These are phyloP conservation scores for Naganishia antarctica DNA, from an alignment of 768 basidiomycete species.

Conservation along the genomic window DNA sequence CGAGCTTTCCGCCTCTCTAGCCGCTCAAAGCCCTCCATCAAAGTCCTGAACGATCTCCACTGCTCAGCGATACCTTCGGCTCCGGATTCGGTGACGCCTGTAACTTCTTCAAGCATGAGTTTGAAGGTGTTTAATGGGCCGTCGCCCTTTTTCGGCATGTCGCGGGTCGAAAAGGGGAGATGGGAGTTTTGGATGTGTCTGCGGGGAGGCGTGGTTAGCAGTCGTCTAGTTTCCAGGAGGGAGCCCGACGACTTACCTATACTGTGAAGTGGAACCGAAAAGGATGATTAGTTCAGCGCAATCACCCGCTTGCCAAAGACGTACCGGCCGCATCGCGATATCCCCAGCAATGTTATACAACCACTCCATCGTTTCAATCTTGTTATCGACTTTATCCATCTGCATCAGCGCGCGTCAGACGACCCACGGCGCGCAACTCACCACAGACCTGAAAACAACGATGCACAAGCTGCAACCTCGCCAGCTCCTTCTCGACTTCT, in stretches of 20 bases:
- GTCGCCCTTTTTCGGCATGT: constrained; percentile 34
- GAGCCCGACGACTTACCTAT: neutral
- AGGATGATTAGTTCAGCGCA: constrained; percentile 5
- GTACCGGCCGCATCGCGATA: constrained; percentile 42
- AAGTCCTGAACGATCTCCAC: constrained; percentile 34
- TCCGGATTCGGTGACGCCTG: constrained; percentile 43
- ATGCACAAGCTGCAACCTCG: constrained; percentile 42
- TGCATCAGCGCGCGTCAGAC: constrained; percentile 4
- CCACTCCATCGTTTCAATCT: constrained; percentile 45
- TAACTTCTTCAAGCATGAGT: constrained; percentile 47
- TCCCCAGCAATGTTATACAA: constrained; percentile 43
- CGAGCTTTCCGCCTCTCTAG: constrained; percentile 34
- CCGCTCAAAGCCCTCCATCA: constrained; percentile 46
- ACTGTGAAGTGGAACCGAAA: neutral
- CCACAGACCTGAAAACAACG: constrained; percentile 43
- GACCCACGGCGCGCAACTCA: constrained; percentile 28
- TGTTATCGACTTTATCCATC: constrained; percentile 40
- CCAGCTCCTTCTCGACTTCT: constrained; percentile 40
- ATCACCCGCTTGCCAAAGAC: constrained; percentile 5
- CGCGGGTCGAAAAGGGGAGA: constrained; percentile 41
- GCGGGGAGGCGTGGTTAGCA: constrained; percentile 28
- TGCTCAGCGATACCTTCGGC: constrained; percentile 40
- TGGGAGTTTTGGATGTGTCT: constrained; percentile 46
- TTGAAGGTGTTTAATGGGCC: constrained; percentile 36
- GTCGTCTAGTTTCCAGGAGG: neutral